phyloP scores from a whole-genome alignment of 2,329 filamentous ascomycete genomes.

The Fusarium sp. region DNA sequence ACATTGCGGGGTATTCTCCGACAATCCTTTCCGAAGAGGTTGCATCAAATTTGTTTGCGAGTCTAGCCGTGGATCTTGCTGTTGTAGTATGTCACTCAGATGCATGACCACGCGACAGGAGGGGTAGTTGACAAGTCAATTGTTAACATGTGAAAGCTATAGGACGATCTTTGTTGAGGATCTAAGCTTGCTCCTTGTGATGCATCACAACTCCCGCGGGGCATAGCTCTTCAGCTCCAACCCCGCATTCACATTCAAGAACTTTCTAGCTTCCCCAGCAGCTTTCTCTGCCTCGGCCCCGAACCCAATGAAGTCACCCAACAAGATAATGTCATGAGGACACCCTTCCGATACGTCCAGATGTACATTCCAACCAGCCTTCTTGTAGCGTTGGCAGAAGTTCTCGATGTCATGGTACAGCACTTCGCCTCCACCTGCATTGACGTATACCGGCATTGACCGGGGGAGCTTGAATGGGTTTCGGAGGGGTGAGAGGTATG shows the following conservation, averaged over 20 bases:
- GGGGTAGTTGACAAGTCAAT: neutral
- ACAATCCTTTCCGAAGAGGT: neutral
- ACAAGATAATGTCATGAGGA: constrained; percentile 36
- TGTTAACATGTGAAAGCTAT: constrained; percentile 13
- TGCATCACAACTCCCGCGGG: neutral
- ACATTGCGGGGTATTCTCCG: constrained; percentile 27
- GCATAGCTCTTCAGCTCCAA: constrained; percentile 7
- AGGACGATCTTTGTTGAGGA: neutral
- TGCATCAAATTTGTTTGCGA: neutral
- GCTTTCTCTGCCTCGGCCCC: constrained; percentile 32
- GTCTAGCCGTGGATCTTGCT: neutral
- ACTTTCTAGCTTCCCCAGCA: constrained; percentile 23
- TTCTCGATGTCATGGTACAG: constrained; percentile 33
- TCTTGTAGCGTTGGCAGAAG: constrained; percentile 28
- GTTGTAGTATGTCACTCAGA: neutral
- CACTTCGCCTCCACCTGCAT: constrained; percentile 29
- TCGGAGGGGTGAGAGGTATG: constrained; percentile 36
- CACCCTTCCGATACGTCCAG: constrained; percentile 30
- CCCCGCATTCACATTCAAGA: constrained; percentile 17
- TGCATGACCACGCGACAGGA: constrained; percentile 17
- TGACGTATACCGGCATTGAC: constrained; percentile 28
- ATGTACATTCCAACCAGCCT: constrained; percentile 28
- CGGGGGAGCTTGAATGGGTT: constrained; percentile 23
- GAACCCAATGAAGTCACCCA: constrained; percentile 32
- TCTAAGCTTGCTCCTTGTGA: too few species aligned